These are phyloP conservation scores for Esteya vermicola DNA, from an alignment of 2,329 filamentous ascomycete species.

Conservation along the genomic window DNA sequence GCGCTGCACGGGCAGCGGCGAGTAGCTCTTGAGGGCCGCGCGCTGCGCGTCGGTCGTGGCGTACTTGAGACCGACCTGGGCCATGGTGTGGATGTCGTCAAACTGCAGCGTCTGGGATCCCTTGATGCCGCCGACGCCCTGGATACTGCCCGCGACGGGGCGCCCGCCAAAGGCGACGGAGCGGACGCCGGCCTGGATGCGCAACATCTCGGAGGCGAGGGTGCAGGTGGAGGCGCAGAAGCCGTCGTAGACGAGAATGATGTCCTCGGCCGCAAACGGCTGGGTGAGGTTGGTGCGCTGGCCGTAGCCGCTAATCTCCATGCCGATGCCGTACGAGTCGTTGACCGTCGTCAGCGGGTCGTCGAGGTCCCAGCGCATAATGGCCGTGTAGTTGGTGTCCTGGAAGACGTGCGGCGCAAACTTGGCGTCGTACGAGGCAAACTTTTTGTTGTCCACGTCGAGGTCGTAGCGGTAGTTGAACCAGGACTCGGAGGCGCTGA, in stretches of 20 bases:
- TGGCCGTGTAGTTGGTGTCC: conserved; percentile 37
- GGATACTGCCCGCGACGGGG: conserved; percentile 37
- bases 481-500: conserved; percentile 7
- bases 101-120: conserved; percentile 23
- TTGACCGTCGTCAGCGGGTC: conserved; percentile 26
- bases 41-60: conserved; percentile 6
- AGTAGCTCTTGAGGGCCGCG: conserved; percentile 5
- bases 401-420: conserved; percentile 25
- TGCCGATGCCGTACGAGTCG: conserved; percentile 19
- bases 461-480: conserved; percentile 39
- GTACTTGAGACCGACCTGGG: conserved; percentile 6
- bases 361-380: conserved; percentile 36
- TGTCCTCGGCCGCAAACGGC: conserved; percentile 42
- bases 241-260: conserved; percentile 37
- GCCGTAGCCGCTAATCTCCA: conserved; percentile 35
- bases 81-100: conserved; percentile 8
- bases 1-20: conserved; percentile 4
- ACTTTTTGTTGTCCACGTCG: conserved; percentile 31
- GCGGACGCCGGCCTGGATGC: conserved; percentile 29
- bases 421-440: conserved; percentile 31
- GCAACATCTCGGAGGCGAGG: conserved; percentile 17
- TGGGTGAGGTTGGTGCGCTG: conserved; percentile 29
- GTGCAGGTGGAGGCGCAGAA: conserved; percentile 18
- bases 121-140: conserved; percentile 52
- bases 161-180: conserved; percentile 49